Evolutionary conservation across 2,329 filamentous ascomycete genomes (phyloP), one percentile per base, ranked within the genome.

Genomic region (Trichocomaceae sp.): DNA sequence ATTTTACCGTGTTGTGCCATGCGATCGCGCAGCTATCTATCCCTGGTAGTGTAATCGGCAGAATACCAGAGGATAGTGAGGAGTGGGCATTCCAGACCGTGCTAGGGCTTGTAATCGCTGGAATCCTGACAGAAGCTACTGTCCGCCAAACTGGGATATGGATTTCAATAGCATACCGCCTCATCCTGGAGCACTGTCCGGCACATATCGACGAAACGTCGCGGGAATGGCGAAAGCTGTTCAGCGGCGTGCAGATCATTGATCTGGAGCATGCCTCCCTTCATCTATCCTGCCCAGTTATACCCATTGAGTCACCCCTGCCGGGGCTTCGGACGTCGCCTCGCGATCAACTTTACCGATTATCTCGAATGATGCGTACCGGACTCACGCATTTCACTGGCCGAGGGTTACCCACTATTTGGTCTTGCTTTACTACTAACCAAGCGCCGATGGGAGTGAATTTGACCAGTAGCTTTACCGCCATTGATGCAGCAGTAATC

Each of bases 151-250:
- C 54, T 29, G 54, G 54, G 1, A 20, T 56, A 37, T 56, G 54
- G 54, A 56, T 56, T 45, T 56, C 54, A 19, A 52, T 56, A 33
- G 54, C 54, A 7, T 56, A 56, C 15, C 13, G 54, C 8, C 17
- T 56, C 12, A 52, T 56, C 8, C 31, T 56, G 17, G 54, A 56
- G 19, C 45, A 56, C 20, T 56, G 54, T 33, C 54, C 54, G 2
- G 49, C 54, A 20, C 54, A 56, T 37, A 46, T 52, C 17, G 54
- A 56, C 20, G 54, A 56, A 23, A 56, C 49, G 3, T 52, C 54
- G 19, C 54, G 54, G 31, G 54, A 56, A 52, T 56, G 54, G 54
- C 49, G 54, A n/a, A 56, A 56, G 50, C 50, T 56, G n/a, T 56
- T 56, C 35, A 52, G 54, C 12, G 54, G 54, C 9, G 49, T 56